Evolutionary conservation across 2,329 filamentous ascomycete genomes (phyloP).

Genomic region (Pseudocercospora musae): DNA sequence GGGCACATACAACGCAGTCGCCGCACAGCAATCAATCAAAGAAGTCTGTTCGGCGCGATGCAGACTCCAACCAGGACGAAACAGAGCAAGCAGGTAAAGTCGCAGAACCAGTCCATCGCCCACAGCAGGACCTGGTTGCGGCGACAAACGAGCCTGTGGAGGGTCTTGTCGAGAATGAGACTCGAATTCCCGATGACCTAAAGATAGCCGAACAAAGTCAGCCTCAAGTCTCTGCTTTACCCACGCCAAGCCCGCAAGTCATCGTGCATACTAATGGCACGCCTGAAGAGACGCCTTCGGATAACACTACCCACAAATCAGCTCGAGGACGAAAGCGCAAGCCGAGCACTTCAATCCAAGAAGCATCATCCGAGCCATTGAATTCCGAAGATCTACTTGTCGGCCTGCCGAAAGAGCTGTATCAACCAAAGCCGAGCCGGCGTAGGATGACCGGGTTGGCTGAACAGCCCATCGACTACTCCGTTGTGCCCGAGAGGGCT

Average conservation of each 20-base stretch:
- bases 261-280: constrained; percentile 8
- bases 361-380: constrained; percentile 21
- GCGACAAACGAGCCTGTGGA: not conserved
- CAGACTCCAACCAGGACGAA: not conserved
- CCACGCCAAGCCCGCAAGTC: constrained; percentile 21
- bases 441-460: constrained; percentile 28
- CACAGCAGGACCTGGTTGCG: not conserved
- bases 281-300: constrained; percentile 18
- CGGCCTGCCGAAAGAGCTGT: constrained; percentile 40
- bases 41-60: not conserved
- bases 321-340: constrained; percentile 25
- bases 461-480: constrained; percentile 31
- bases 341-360: not conserved
- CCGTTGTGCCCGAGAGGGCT: constrained; percentile 41
- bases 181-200: not conserved
- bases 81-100: not conserved
- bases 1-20: constrained; percentile 14
- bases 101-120: not conserved
- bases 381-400: constrained; percentile 34
- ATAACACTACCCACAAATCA: constrained; percentile 5
- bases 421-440: constrained; percentile 40
- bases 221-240: constrained; percentile 2
- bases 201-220: not conserved
- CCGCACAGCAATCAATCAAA: constrained; percentile 4
- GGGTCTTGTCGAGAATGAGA: not conserved